Base-by-base conservation (phyloP, 495 filamentous ascomycete species). In the Letharia lupina region DNA sequence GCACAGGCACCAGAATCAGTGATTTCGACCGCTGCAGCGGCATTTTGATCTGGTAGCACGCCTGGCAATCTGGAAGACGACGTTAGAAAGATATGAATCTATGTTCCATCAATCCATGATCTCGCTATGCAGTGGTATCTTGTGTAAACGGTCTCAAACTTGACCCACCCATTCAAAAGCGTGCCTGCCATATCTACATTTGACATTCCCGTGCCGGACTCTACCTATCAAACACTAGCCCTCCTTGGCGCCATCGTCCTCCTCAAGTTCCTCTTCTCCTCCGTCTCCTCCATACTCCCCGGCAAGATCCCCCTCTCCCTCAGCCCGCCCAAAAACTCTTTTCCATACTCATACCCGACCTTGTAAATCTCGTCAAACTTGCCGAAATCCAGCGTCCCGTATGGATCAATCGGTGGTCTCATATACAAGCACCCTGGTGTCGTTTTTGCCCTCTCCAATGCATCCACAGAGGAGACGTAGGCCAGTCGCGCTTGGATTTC, bases 341-440 rank as follows among this genome's bases (percentile, higher is more conserved):
- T 89, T 23, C 92, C 94, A 77, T 87, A 98, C 42, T 82, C 77
- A 74, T 95, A 96, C 5, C 94, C 95, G 3, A 96, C 80, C 70
- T 87, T 79, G 72, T 93, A 96, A 66, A 99, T 97, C 79, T 98
- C 94, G 67, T 96, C 92, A 76, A 99, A 98, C 74, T 92, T 96
- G 62, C 84, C 89, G 79, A 99, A 99, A 56, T 98, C 95, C 61
- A 99, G 76, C 11, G 94, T 99, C 0, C 92, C 94, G 65, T 95
- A 98, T 9, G 84, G 81, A 71, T 98, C 95, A 64, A 99, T 89
- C 5, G 94, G 94, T 37, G 95, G 95, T 8, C 94, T 83, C 90
- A 98, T 94, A 73, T 98, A 99, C 33, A 93, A 77, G 74, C 92
- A 96, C 9, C 94, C 95, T 1, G 89, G 82, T 65, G 85, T 90